These are phyloP conservation scores for Podospora appendiculata DNA, from an alignment of 495 filamentous ascomycete species.

Conservation along the genomic window DNA sequence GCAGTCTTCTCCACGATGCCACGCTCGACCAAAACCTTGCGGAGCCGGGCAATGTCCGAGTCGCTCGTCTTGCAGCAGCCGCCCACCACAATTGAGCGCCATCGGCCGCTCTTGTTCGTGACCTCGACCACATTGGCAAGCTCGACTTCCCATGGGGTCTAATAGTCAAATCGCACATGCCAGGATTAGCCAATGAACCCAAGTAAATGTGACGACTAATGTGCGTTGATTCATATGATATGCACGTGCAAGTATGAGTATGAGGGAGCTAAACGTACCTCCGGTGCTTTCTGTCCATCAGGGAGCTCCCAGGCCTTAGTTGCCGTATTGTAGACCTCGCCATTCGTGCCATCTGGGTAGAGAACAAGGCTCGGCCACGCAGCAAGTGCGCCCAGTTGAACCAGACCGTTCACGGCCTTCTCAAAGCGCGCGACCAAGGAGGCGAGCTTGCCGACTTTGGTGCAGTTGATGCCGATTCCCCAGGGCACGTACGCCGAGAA, in stretches of 20 bases:
- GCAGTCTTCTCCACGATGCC: background rate
- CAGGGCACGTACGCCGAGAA: slow-evolving; percentile 31
- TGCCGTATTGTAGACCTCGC: slow-evolving; percentile 55
- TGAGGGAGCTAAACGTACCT: slow-evolving; percentile 6
- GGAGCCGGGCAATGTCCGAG: slow-evolving; percentile 42
- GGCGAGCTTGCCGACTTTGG: slow-evolving; percentile 46
- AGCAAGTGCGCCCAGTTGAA: slow-evolving; percentile 16
- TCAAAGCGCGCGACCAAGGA: slow-evolving; percentile 41
- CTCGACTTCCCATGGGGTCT: slow-evolving; percentile 43
- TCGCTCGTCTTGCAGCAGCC: slow-evolving; percentile 55
- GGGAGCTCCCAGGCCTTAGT: slow-evolving; percentile 51
- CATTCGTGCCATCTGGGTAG: slow-evolving; percentile 63
- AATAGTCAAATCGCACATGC: background rate
- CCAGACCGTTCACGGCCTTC: slow-evolving; percentile 25
- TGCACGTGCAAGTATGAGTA: background rate
- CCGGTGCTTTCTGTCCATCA: slow-evolving; percentile 4
- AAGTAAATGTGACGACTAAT: background rate
- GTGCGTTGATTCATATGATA: background rate
- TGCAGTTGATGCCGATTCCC: slow-evolving; percentile 64
- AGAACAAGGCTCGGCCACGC: slow-evolving; percentile 50
- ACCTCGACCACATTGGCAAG: slow-evolving; percentile 49
- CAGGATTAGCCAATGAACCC: background rate
- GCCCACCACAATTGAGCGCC: slow-evolving; percentile 46
- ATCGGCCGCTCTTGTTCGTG: slow-evolving; percentile 48
- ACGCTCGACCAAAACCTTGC: slow-evolving; percentile 3